Conservation (phyloP, 1,284 basidiomycete species). For the Moesziomyces sp. region DNA sequence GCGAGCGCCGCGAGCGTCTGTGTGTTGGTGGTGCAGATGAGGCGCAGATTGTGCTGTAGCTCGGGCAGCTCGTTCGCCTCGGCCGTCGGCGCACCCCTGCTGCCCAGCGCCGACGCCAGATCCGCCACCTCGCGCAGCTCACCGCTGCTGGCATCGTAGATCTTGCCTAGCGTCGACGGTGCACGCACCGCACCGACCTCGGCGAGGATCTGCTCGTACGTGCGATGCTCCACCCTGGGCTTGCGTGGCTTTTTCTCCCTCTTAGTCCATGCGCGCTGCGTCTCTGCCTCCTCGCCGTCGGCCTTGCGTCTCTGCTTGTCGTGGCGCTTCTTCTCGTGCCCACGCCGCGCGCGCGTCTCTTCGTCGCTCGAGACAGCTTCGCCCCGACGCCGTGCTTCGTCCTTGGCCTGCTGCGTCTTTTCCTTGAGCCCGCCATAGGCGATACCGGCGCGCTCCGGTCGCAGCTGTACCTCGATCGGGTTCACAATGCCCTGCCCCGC, state of each 20-base stretch:
- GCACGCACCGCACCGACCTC: slow-evolving; percentile 40
- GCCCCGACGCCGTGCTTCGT: slow-evolving; percentile 53
- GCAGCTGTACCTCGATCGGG: slow-evolving; percentile 64
- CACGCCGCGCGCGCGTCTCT: slow-evolving; percentile 21
- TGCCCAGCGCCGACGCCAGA: slow-evolving; percentile 47
- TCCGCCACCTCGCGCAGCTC: slow-evolving; percentile 53
- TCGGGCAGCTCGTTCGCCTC: slow-evolving; percentile 76
- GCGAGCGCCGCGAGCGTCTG: slow-evolving; percentile 86
- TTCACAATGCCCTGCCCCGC: slow-evolving; percentile 63
- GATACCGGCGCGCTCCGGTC: slow-evolving; percentile 64
- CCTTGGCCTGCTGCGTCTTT: slow-evolving; percentile 59
- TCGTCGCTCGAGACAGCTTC: slow-evolving; percentile 43
- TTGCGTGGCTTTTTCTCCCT: slow-evolving; percentile 52
- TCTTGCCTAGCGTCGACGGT: slow-evolving; percentile 41
- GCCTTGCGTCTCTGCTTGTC: slow-evolving; percentile 70
- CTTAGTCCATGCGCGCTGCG: slow-evolving; percentile 48
- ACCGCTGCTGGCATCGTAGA: slow-evolving; percentile 59
- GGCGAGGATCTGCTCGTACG: slow-evolving; percentile 65
- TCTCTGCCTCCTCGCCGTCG: slow-evolving; percentile 9
- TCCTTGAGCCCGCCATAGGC: slow-evolving; percentile 66
- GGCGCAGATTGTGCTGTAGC: slow-evolving; percentile 89
- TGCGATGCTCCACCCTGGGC: slow-evolving; percentile 61
- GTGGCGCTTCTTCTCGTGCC: neutral
- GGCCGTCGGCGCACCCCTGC: slow-evolving; percentile 20
- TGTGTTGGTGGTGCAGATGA: slow-evolving; percentile 84